Conservation (phyloP, 768 basidiomycete genomes). For the Cubamyces sp. region DNA sequence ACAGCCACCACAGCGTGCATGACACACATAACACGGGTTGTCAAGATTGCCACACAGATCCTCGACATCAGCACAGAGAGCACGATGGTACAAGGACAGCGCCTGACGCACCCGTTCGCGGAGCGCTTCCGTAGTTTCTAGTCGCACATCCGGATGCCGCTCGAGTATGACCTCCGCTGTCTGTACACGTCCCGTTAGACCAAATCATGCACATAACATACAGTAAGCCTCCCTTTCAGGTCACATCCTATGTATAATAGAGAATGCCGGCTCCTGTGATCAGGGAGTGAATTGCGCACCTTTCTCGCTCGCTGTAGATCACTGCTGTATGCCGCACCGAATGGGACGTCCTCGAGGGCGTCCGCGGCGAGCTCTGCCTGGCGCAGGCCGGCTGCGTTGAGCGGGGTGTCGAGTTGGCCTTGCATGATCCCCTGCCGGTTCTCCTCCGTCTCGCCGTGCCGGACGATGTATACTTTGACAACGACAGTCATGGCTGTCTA, state of each 20-base stretch:
- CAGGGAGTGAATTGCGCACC: conserved; percentile 47
- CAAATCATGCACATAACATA: neutral
- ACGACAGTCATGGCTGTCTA: conserved; percentile 31
- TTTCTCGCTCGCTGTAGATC: conserved; percentile 70
- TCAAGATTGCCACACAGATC: neutral
- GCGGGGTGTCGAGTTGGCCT: conserved; percentile 70
- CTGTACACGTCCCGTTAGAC: conserved; percentile 38
- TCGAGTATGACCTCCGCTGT: conserved; percentile 67
- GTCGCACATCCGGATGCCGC: conserved; percentile 51
- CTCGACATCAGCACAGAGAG: neutral
- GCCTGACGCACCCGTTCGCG: conserved; percentile 62
- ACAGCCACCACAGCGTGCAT: too few relatives aligned
- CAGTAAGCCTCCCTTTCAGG: neutral
- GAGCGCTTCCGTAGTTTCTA: conserved; percentile 51
- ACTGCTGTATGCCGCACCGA: conserved; percentile 68
- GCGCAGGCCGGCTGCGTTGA: conserved; percentile 63
- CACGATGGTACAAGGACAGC: neutral
- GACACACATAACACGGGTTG: too few relatives aligned
- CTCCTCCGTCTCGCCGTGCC: conserved; percentile 80
- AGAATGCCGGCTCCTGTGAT: too few relatives aligned
- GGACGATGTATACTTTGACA: conserved; percentile 63
- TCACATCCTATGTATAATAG: too few relatives aligned
- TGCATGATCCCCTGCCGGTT: conserved; percentile 69
- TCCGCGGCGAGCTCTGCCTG: conserved; percentile 63
- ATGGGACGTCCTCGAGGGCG: conserved; percentile 55